Percentiles rank a stretch among this genome's conserved stretches.
Conservation (phyloP, 176 grass and related monocot genomes). For the Poa annua region DNA sequence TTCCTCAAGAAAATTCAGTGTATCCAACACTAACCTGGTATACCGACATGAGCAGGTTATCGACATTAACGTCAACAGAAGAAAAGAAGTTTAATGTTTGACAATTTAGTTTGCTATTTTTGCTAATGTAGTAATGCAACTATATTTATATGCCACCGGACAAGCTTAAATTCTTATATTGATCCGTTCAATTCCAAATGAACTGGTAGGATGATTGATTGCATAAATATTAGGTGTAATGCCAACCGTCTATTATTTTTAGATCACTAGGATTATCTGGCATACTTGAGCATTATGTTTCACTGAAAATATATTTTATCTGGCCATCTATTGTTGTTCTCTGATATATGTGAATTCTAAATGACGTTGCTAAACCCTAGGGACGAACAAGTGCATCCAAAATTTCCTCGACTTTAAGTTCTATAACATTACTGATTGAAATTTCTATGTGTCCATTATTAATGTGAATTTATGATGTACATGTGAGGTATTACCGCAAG, state of each 20-base stretch:
- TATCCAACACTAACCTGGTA: too few species aligned
- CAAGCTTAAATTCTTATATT: too few species aligned
- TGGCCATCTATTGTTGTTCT: neutral
- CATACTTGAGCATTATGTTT: neutral
- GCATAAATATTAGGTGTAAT: too few species aligned
- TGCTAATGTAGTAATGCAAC: too few species aligned
- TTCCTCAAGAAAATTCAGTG: too few species aligned
- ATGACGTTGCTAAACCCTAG: neutral
- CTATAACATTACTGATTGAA: neutral
- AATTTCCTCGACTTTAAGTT: neutral
- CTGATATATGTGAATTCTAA: neutral
- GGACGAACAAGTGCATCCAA: neutral
- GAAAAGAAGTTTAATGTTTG: too few species aligned
- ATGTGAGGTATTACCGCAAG: slow-evolving; percentile 88
- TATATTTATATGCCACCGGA: too few species aligned
- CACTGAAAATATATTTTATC: neutral
- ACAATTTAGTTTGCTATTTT: too few species aligned
- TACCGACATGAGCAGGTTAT: too few species aligned
- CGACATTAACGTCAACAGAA: too few species aligned
- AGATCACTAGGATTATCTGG: neutral
- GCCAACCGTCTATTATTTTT: neutral
- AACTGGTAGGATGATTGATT: too few species aligned
- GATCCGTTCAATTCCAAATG: too few species aligned
- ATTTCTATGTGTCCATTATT: slow-evolving; percentile 2
- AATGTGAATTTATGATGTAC: neutral